phyloP scores from a whole-genome alignment of 2,329 filamentous ascomycete species.

The Eurotiales sp. region DNA sequence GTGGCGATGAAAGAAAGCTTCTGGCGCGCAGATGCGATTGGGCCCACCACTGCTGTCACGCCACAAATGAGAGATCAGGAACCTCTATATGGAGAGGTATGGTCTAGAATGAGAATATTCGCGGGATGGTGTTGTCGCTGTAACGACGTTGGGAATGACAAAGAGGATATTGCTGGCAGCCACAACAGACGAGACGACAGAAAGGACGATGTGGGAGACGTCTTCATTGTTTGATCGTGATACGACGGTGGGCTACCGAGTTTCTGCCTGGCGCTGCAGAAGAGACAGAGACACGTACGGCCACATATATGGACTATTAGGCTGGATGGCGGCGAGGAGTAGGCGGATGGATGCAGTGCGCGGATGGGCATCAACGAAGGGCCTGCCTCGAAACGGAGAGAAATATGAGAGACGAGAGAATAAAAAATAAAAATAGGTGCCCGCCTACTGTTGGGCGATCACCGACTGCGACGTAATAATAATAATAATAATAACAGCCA shows the following conservation, averaged over 20 bases:
- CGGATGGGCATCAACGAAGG: slow-evolving; percentile 11
- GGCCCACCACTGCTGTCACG: neutral
- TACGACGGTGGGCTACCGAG: slow-evolving; percentile 10
- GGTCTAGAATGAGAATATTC: neutral
- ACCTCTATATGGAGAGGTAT: slow-evolving; percentile 5
- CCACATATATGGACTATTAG: slow-evolving; percentile 5
- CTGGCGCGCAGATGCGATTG: slow-evolving; percentile 3
- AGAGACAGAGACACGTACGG: slow-evolving; percentile 8
- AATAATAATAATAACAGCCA: too few species aligned
- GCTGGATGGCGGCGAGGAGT: neutral
- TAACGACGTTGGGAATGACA: neutral
- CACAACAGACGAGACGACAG: slow-evolving; percentile 11
- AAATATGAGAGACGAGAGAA: too few species aligned
- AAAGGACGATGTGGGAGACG: slow-evolving; percentile 1
- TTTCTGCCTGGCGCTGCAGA: slow-evolving; percentile 8
- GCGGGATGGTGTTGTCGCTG: neutral
- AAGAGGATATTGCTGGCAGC: slow-evolving; percentile 1
- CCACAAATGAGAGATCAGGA: slow-evolving; percentile 6
- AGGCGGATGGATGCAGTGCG: neutral
- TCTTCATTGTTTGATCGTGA: slow-evolving; percentile 17
- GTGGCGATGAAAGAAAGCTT: slow-evolving; percentile 11
- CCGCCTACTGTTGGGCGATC: slow-evolving; percentile 2
- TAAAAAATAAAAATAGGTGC: neutral
- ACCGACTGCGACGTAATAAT: neutral
- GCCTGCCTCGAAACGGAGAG: too few species aligned